Conservation (phyloP, 805 yeast species). For the Schwanniomyces vanrijiae region DNA sequence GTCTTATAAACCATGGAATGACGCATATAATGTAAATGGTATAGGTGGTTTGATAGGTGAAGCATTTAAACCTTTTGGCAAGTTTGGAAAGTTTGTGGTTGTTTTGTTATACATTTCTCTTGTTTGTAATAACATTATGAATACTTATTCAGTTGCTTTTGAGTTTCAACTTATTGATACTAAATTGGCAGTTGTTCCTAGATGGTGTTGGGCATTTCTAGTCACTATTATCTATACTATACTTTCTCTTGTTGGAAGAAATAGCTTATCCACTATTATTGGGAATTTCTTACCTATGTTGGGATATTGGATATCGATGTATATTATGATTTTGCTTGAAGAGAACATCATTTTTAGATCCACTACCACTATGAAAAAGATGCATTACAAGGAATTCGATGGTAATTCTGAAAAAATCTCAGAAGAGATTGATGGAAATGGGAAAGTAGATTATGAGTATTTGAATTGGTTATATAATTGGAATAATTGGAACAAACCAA, state of each 20-base stretch:
- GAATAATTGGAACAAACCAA: conserved; percentile 27
- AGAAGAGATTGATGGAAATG: not conserved
- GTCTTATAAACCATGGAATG: conserved; percentile 31
- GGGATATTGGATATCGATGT: conserved; percentile 42
- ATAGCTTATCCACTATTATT: conserved; percentile 32
- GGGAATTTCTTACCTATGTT: conserved; percentile 42
- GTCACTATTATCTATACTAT: conserved; percentile 32
- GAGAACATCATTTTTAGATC: conserved; percentile 34
- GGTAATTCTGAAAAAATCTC: conserved; percentile 6
- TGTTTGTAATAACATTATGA: conserved; percentile 36
- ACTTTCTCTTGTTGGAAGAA: conserved; percentile 32
- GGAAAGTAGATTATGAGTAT: not conserved
- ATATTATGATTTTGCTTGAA: conserved; percentile 32
- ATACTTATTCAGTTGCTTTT: conserved; percentile 36
- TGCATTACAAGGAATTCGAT: conserved; percentile 28
- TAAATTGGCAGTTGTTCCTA: conserved; percentile 27
- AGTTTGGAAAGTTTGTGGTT: conserved; percentile 33
- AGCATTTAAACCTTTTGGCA: conserved; percentile 36
- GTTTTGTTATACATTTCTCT: conserved; percentile 31
- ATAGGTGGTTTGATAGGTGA: conserved; percentile 33
- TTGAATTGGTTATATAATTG: conserved; percentile 24
- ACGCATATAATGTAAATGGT: conserved; percentile 26
- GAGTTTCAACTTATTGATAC: conserved; percentile 32
- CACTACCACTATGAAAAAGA: conserved; percentile 16
- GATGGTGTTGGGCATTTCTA: conserved; percentile 39